Conservation (phyloP, 805 yeast species). For the Dipodascus albidus region DNA sequence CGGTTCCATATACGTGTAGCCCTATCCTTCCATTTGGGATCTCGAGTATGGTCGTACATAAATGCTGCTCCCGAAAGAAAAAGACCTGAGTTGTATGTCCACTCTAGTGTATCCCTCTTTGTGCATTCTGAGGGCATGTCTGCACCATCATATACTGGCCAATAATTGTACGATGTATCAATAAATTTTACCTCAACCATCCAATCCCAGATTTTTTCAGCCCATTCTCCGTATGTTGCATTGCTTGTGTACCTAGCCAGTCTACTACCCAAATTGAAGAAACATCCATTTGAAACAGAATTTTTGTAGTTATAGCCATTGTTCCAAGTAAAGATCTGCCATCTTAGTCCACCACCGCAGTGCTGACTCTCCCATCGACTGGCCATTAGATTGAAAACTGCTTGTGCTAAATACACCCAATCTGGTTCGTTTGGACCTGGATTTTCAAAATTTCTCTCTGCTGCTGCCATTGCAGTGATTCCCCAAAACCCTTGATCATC, state of each 20-base stretch:
- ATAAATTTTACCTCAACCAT: conserved; percentile 42
- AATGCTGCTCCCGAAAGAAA: conserved; percentile 72
- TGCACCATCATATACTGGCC: conserved; percentile 31
- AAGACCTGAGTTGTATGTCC: conserved; percentile 85
- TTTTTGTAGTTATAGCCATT: conserved; percentile 90
- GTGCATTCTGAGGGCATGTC: conserved; percentile 41
- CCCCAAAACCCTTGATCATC: conserved; percentile 99
- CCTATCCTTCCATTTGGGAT: conserved; percentile 54
- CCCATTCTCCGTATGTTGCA: conserved; percentile 61
- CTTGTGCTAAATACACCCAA: conserved; percentile 81
- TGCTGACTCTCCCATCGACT: conserved; percentile 65
- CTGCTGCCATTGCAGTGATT: conserved; percentile 81
- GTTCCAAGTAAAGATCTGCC: conserved; percentile 96
- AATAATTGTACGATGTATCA: conserved; percentile 31
- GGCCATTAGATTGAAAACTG: conserved; percentile 85
- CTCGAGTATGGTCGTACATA: conserved; percentile 61
- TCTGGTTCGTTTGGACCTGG: conserved; percentile 50
- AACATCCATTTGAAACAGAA: conserved; percentile 80
- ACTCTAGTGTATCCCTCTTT: conserved; percentile 44
- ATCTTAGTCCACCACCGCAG: conserved; percentile 86
- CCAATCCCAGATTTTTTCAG: conserved; percentile 76
- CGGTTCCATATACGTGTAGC: conserved; percentile 44
- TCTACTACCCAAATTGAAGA: conserved; percentile 80
- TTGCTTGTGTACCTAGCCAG: conserved; percentile 75
- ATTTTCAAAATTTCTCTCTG: conserved; percentile 73